These are phyloP conservation scores for Leishmania martiniquensis DNA, from an alignment of 208 protist genomes.

Conservation along the genomic window DNA sequence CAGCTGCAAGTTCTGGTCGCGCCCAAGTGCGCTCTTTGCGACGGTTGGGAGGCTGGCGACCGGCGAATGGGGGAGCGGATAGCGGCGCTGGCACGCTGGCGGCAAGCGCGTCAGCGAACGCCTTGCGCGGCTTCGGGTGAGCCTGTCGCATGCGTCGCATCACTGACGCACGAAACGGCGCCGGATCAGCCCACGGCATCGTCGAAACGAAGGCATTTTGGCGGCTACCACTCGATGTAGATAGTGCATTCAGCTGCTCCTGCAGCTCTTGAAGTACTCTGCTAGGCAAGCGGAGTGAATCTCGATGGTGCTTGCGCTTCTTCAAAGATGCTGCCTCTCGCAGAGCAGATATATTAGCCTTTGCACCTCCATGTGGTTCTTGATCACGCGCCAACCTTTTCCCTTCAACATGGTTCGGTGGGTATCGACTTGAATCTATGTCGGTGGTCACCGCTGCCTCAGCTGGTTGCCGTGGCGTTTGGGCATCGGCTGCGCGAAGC, in stretches of 20 bases:
- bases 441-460: background rate
- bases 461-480: background rate
- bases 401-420: background rate
- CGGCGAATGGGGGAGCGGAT: constrained; percentile 2
- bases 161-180: background rate
- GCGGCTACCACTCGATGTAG: background rate
- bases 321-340: background rate
- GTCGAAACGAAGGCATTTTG: constrained; percentile 22
- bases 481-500: constrained; percentile 2
- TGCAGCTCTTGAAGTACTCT: constrained; percentile 34
- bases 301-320: constrained; percentile 9
- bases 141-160: constrained; percentile 3
- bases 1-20: background rate
- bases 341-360: background rate
- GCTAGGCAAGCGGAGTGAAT: constrained; percentile 30
- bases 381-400: background rate
- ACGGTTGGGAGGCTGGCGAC: background rate
- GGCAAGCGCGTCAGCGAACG: background rate
- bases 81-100: constrained; percentile 16
- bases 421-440: background rate
- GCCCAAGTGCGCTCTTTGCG: background rate
- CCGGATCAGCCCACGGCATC: constrained; percentile 14
- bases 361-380: background rate
- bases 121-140: background rate
- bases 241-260: constrained; percentile 21